Percentiles rank a stretch among this genome's conserved stretches.
Evolutionary conservation across 148 eudicot species (phyloP).

Genomic region (Rhododendron mucronatum): DNA sequence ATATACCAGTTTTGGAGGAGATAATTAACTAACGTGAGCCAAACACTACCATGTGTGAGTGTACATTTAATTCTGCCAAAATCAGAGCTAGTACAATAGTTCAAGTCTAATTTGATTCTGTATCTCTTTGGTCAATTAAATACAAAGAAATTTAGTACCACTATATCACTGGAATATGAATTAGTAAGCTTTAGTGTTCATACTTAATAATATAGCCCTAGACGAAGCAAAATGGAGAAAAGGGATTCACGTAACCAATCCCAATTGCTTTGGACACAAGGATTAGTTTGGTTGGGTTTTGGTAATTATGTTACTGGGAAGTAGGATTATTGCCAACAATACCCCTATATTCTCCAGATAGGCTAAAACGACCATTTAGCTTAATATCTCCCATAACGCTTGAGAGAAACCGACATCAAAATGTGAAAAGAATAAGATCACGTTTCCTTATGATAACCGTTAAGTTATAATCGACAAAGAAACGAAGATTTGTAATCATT

Average conservation of each 20-base stretch:
- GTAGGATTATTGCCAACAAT: neutral
- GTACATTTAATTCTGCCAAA: neutral
- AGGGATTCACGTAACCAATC: neutral
- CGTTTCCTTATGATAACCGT: neutral
- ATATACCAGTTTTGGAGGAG: neutral
- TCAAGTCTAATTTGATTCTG: neutral
- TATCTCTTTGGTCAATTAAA: neutral
- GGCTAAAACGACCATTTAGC: neutral
- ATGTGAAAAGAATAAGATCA: neutral
- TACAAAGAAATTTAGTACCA: neutral
- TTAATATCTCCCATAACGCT: neutral
- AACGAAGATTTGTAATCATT: neutral
- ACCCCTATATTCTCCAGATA: neutral
- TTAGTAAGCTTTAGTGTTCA: neutral
- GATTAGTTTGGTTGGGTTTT: neutral
- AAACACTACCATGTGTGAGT: neutral
- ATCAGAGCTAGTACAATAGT: neutral
- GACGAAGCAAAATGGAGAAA: neutral
- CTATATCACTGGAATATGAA: neutral
- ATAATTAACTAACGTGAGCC: neutral
- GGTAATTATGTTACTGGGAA: neutral
- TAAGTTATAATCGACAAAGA: neutral
- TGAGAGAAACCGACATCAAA: neutral
- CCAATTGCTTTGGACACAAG: neutral
- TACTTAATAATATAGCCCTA: neutral